These are phyloP conservation scores for Dothistroma septosporum DNA, from an alignment of 2,329 filamentous ascomycete genomes.

Conservation along the genomic window DNA sequence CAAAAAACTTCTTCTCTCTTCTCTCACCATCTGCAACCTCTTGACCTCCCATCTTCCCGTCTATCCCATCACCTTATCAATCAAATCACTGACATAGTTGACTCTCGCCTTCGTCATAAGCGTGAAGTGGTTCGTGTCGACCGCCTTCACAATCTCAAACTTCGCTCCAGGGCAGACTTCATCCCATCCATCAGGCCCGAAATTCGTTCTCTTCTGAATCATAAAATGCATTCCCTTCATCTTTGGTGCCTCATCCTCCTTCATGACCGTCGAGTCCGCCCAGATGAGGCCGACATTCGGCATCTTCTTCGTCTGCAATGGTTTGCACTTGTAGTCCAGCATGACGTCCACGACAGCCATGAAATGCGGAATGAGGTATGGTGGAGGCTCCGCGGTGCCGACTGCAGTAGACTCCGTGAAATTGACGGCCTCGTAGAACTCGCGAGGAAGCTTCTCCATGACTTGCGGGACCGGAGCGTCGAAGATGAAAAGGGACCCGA, in stretches of 20 bases:
- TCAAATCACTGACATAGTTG: not conserved
- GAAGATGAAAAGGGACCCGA: conserved; percentile 31
- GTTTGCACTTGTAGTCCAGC: conserved; percentile 40
- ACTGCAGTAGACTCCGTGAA: not conserved
- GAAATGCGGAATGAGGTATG: conserved; percentile 52
- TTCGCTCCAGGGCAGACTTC: conserved; percentile 40
- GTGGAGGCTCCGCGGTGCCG: conserved; percentile 31
- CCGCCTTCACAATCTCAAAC: conserved; percentile 30
- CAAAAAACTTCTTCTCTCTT: not conserved
- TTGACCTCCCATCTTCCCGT: too few relatives aligned
- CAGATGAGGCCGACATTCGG: conserved; percentile 46
- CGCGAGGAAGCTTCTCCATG: conserved; percentile 50
- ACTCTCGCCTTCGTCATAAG: conserved; percentile 31
- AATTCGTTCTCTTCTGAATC: conserved; percentile 45
- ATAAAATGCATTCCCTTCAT: conserved; percentile 36
- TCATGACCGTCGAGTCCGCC: conserved; percentile 47
- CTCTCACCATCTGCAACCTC: not conserved
- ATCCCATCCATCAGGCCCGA: conserved; percentile 48
- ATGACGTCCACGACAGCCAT: conserved; percentile 47
- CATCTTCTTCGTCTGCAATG: conserved; percentile 33
- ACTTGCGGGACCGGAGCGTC: conserved; percentile 28
- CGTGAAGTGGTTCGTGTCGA: conserved; percentile 39
- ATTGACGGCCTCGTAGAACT: conserved; percentile 39
- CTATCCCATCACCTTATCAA: not conserved
- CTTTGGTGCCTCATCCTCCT: conserved; percentile 46